Base-by-base conservation (phyloP, 805 yeast species). In the Candida peoriensis region DNA sequence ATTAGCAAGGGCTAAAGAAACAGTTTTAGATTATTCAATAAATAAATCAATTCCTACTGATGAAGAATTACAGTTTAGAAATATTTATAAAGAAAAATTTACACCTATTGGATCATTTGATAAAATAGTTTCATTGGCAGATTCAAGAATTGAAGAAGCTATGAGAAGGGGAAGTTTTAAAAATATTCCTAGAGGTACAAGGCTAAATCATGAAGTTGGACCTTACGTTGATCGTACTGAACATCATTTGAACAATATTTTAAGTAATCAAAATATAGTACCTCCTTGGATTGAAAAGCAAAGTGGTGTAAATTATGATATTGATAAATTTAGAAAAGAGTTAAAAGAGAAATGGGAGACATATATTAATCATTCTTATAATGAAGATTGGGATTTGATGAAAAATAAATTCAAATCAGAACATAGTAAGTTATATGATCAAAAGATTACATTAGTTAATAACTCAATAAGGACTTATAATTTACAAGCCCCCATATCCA, bases 201-300 rank as follows among this genome's bases (percentile, higher is more conserved):
- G 79, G 4, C 49, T 81, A 12, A 61, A 63, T 5, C 47, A 45
- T 16, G 55, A 58, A n/a, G 63, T 59, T 44, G 74, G 63, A 54
- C 81, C 76, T 30, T 81, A 66, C 57, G 64, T 70, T 38, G 93
- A 75, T 55, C 72, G 71, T 40, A 84, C 77, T 35, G 94, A 81
- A 47, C 85, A 78, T 54, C 85, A 86, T 53, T 58, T 88, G 61
- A 88, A 88, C 58, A 77, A 83, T 42, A 80, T 88, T 29, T 59
- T 88, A 37, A 74, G 70, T 34, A 71, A 74, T 28, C 96, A 88
- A 55, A 88, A 85, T 32, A 78, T 85, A 1, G 63, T 78, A 9
- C 95, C 96, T 0, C 95, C 95, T 0, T 88, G 96, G 96, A 80
- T 88, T 24, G 95, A 86, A 47, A 78, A 74, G 36, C 93, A 84